phyloP scores from a whole-genome alignment of 768 basidiomycete species.

The Hysterangium stoloniferum region DNA sequence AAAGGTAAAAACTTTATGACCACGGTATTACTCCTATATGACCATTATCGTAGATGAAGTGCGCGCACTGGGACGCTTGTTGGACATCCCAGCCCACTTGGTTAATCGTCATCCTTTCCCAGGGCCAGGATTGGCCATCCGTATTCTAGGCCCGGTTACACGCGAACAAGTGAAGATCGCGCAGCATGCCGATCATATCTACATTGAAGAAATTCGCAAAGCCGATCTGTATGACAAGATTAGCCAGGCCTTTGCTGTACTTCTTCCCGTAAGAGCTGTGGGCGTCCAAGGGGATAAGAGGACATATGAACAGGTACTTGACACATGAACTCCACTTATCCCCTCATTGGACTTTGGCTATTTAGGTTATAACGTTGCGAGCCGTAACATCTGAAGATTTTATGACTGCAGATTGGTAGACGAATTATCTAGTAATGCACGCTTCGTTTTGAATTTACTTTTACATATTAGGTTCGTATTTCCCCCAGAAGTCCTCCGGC shows the following conservation, averaged over 20 bases:
- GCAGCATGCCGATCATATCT: slow-evolving; percentile 90
- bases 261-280: slow-evolving; percentile 93
- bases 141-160: slow-evolving; percentile 93
- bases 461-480: slow-evolving; percentile 77
- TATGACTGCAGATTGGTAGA: slow-evolving; percentile 98
- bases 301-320: slow-evolving; percentile 82
- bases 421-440: slow-evolving; percentile 15
- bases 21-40: not conserved
- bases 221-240: slow-evolving; percentile 91
- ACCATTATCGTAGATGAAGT: slow-evolving; percentile 69
- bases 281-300: slow-evolving; percentile 96
- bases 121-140: slow-evolving; percentile 95
- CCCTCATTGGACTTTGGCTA: slow-evolving; percentile 1
- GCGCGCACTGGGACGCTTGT: slow-evolving; percentile 81
- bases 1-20: slow-evolving; percentile 56
- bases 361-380: slow-evolving; percentile 82
- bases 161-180: slow-evolving; percentile 87
- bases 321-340: not conserved
- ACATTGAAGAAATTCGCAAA: slow-evolving; percentile 94
- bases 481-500: slow-evolving; percentile 79
- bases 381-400: slow-evolving; percentile 99
- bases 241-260: slow-evolving; percentile 92
- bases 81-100: slow-evolving; percentile 85
- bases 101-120: slow-evolving; percentile 99
- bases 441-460: slow-evolving; percentile 43